Evolutionary conservation across 2,329 filamentous ascomycete genomes (phyloP), one percentile per base, ranked within the genome.

Genomic region (Penicillium sclerotiorum): DNA sequence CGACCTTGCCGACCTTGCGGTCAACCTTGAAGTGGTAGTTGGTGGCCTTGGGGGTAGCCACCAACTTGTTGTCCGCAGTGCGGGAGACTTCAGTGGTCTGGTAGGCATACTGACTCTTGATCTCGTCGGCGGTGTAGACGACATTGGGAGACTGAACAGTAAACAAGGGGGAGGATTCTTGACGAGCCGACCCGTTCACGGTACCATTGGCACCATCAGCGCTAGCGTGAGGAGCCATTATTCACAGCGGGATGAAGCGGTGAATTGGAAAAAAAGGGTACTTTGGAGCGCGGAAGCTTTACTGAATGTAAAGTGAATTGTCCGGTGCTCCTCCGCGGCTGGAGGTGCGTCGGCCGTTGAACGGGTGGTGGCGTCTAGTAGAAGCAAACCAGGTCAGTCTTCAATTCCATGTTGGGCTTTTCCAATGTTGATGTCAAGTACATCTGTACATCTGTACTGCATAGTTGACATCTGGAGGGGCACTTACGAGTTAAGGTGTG

Each of bases 1-100:
- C 94, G 61, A 90, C 84, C 81, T 93, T 95, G 75, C 91, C 90
- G 52, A 97, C 83, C 75, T 89, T 89, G 73, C 93, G 90, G 71
- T 96, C 88, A 67, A 94, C 89, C 82, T 96, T 95, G 88, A 99
- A 97, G 80, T 96, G 88, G 74, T 97, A 99, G 62, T 87, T 77
- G 56, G 89, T 94, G 77, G 95, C 88, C 75, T 89, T 89, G 66
- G 94, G 94, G 55, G 84, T 86, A 53, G 91, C 94, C 52, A 92
- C 82, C 72, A 87, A 87, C 74, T 88, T 88, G 71, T 91, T 92
- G 63, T 86, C 79, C 62, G 80, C 80, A 65, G 83, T 81, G 67
- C 84, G 82, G 61, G 83, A 81, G 66, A 99, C 87, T 63, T 84
- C 84, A 50, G 94, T 97, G 66, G 94, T 97, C 73, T 92, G 90